These are phyloP conservation scores for Cyphellophora attinorum DNA, from an alignment of 2,329 filamentous ascomycete genomes.

Conservation along the genomic window DNA sequence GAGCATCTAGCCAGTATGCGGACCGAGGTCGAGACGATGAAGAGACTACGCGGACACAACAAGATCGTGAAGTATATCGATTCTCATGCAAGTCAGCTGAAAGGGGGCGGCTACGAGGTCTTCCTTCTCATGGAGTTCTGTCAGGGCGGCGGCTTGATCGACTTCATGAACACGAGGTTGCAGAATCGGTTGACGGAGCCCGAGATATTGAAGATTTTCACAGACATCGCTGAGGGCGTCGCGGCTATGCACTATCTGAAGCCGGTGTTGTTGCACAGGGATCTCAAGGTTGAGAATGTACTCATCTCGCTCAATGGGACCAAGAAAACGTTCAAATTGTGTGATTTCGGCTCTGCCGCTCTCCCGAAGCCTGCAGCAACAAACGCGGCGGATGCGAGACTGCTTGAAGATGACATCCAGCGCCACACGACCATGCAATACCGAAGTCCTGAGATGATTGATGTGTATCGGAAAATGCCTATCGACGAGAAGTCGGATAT, in stretches of 20 bases:
- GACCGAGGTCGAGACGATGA: slow-evolving; percentile 99
- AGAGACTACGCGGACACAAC: slow-evolving; percentile 91
- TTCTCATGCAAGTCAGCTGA: slow-evolving; percentile 90
- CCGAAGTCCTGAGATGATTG: slow-evolving; percentile 95
- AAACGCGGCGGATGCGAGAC: slow-evolving; percentile 75
- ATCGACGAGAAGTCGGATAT: slow-evolving; percentile 99
- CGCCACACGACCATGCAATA: slow-evolving; percentile 97
- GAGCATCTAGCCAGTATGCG: slow-evolving; percentile 90
- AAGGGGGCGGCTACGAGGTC: slow-evolving; percentile 90
- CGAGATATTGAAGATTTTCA: slow-evolving; percentile 94
- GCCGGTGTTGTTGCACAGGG: slow-evolving; percentile 81
- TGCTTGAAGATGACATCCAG: slow-evolving; percentile 95
- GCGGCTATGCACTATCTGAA: slow-evolving; percentile 99
- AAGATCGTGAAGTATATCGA: slow-evolving; percentile 98
- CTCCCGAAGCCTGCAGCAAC: slow-evolving; percentile 74
- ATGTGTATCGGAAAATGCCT: slow-evolving; percentile 90
- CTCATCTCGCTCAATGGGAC: slow-evolving; percentile 64
- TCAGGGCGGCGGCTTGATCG: slow-evolving; percentile 86
- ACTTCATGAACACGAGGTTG: slow-evolving; percentile 98
- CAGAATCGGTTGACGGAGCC: slow-evolving; percentile 95
- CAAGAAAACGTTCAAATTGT: slow-evolving; percentile 81
- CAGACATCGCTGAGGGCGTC: slow-evolving; percentile 89
- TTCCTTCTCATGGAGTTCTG: slow-evolving; percentile 98
- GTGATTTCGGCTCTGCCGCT: slow-evolving; percentile 92
- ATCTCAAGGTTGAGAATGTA: slow-evolving; percentile 97